phyloP scores from a whole-genome alignment of 176 grass and related monocot species.

The Melocanna baccifera region DNA sequence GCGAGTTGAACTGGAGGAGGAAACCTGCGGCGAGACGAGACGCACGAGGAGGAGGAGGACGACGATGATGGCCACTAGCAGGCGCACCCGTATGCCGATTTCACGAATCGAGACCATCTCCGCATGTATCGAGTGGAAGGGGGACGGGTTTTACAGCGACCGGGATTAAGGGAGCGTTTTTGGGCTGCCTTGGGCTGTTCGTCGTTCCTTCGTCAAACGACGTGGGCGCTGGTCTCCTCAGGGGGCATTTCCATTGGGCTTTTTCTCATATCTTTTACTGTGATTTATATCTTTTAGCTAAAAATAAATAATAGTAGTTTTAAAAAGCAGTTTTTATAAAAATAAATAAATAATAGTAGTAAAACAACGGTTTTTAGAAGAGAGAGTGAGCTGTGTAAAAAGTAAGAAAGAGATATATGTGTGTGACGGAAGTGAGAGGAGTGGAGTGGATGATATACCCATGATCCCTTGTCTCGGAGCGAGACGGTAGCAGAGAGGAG shows the following conservation, averaged over 20 bases:
- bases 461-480: too few species aligned
- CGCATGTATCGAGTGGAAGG: not conserved
- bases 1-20: not conserved
- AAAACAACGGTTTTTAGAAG: too few species aligned
- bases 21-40: not conserved
- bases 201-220: not conserved
- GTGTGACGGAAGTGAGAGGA: rapidly evolving
- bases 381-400: too few species aligned
- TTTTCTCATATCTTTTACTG: too few species aligned
- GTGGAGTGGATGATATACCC: too few species aligned
- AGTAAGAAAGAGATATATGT: too few species aligned
- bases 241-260: too few species aligned
- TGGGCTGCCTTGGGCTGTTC: not conserved
- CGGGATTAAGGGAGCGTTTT: not conserved
- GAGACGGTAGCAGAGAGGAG: too few species aligned
- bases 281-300: too few species aligned
- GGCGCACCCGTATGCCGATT: not conserved
- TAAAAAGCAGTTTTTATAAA: too few species aligned
- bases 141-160: not conserved
- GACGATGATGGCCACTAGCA: not conserved
- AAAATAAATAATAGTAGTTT: too few species aligned
- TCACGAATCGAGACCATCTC: not conserved
- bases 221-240: not conserved
- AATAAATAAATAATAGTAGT: too few species aligned
- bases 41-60: not conserved